Conservation (phyloP, 2,329 filamentous ascomycete species). For the Fusarium illudens region DNA sequence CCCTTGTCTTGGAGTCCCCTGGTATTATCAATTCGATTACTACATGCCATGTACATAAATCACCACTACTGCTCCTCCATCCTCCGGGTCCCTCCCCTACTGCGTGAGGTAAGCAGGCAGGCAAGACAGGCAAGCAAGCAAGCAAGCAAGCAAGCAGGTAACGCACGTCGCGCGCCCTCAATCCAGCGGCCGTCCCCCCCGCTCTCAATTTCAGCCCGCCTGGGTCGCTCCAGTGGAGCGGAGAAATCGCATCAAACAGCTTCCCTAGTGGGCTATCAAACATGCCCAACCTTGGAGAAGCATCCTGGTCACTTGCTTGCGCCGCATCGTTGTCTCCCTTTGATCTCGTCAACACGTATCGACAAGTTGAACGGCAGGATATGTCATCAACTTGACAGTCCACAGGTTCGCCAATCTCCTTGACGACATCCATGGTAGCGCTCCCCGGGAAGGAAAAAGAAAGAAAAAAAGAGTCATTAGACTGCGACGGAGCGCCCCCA, state of each 20-base stretch:
- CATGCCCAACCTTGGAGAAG: constrained; percentile 13
- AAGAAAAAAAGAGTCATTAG: not conserved
- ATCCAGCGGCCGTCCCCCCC: constrained; percentile 39
- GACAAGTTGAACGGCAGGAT: not conserved
- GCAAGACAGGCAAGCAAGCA: not conserved
- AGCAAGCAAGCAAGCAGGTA: not conserved
- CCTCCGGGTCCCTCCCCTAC: not conserved
- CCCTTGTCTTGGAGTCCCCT: not conserved
- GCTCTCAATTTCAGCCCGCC: constrained; percentile 33
- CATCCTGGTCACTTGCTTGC: constrained; percentile 1
- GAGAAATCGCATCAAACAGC: constrained; percentile 8
- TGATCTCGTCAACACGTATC: not conserved
- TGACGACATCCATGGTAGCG: not conserved
- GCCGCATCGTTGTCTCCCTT: not conserved
- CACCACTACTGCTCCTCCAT: not conserved
- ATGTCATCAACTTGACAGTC: not conserved
- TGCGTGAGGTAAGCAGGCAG: constrained; percentile 1
- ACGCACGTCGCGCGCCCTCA: constrained; percentile 35
- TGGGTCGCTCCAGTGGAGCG: constrained; percentile 29
- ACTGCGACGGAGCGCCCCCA: not conserved
- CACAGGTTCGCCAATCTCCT: not conserved
- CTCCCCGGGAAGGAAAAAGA: not conserved
- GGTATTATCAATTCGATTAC: not conserved
- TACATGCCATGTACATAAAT: not conserved
- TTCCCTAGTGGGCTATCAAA: constrained; percentile 1